Evolutionary conservation across 2,329 filamentous ascomycete species (phyloP), one percentile per base, ranked within the genome.

Genomic region (Epichloe elymi): DNA sequence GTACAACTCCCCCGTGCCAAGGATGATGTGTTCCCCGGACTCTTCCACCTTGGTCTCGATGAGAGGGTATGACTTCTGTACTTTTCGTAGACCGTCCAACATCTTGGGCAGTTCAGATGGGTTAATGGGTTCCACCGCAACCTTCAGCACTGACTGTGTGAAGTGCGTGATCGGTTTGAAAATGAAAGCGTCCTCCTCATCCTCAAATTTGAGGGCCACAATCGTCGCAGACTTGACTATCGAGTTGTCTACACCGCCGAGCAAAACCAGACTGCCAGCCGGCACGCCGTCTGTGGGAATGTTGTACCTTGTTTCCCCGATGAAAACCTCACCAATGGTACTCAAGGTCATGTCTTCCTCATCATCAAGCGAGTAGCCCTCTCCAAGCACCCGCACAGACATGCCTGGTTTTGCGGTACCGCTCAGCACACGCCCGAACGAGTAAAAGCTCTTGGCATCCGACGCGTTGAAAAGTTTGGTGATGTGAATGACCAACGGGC

Each of bases 1-100:
- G 72, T 98, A 98, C n/a, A 98, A 75, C 67, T 98, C 93, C 93
- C 93, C 93, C 0, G 93, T 98, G 23, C 93, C 93, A 4, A 98
- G 79, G 45, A 98, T 78, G 57, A 98, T 85, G 64, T 98, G 93
- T 68, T 98, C 93, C 93, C 93, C 93, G 1, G 89, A 96, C 69
- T 98, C 93, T 66, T 98, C 93, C 3, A 98, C 93, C 67, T 97
- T 97, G 4, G 93, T 98, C 12, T 86, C 88, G 59, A 97, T 87
- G 26, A 98, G 77, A 33, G 93, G 93, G 60, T 97, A 98, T 60
- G 88, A 95, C 69, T 98, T 98, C 74, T 96, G 95, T 69, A 98
- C 86, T 64, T 95, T 96, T 48, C 93, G 83, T 46, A 98, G 76
- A 51, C 93, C 93, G 64, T 98, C 93, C 57, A 98, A 76, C 93